Evolutionary conservation across 2,329 filamentous ascomycete species (phyloP), one percentile per base, ranked within the genome.

Genomic region (Fusarium keratoplasticum): DNA sequence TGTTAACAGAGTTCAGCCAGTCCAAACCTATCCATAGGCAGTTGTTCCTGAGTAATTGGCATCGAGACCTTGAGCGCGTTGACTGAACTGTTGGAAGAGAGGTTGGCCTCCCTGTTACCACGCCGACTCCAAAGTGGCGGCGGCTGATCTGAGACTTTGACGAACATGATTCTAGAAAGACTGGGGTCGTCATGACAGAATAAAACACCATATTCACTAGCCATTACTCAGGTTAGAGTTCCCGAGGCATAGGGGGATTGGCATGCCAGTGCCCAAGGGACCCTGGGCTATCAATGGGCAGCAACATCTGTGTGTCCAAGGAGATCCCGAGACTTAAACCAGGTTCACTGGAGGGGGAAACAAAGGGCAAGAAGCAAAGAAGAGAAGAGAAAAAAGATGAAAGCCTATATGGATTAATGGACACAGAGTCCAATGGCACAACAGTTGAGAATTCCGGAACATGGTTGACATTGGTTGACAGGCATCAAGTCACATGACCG

Each of bases 401-500:
- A 52, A 31, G 10, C 18, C 18, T 52, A 52, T 31, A 18, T 20
- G 27, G 6, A 18, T 31, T 18, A 31, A 52, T 52, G n/a, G 47
- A 52, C 47, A 52, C 13, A 31, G 16, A 52, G 18, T 31, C 47
- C 18, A 50, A 50, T 29, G 47, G 18, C 47, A 29, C 27, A 13
- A 52, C 16, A 31, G 27, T 20, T 52, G 27, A 52, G 25, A 50
- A 52, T 27, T 52, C 11, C 27, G 10, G 47, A 52, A n/a, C 18
- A 52, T n/a, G 27, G 47, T 20, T 52, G 10, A 52, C 18, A 52
- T 18, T 29, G 47, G 47, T 31, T 4, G 27, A 52, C 27, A 52
- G 27, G 47, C 47, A 31, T 52, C n/a, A 36, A 57, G 59, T 74
- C 72, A 75, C 72, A 70, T 74, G 72, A 73, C 54, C 36, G n/a